These are phyloP conservation scores for Selaginella moellendorffii DNA, from an alignment of 75 land plant genomes.

Conservation along the genomic window DNA sequence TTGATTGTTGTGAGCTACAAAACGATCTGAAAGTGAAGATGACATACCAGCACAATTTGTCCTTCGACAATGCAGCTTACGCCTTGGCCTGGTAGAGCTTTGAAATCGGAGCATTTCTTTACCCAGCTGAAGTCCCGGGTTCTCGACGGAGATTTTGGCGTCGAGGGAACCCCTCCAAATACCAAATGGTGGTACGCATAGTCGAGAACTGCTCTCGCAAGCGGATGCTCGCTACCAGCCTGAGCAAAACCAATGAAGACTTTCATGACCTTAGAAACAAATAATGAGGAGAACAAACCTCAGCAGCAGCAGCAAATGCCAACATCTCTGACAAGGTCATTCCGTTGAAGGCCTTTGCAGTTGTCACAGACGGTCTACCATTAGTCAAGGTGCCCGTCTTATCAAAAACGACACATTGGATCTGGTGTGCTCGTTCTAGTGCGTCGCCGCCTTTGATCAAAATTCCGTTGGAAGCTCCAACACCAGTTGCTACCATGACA, in stretches of 20 bases:
- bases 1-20: neutral
- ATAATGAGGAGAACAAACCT: neutral
- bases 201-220: conserved; percentile 66
- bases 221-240: conserved; percentile 93
- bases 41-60: conserved; percentile 45
- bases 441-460: conserved; percentile 93
- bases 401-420: conserved; percentile 74
- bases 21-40: no score
- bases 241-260: conserved; percentile 19
- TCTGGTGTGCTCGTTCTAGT: conserved; percentile 73
- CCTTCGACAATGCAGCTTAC: conserved; percentile 51
- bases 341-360: conserved; percentile 39
- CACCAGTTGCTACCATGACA: conserved; percentile 95
- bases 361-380: conserved; percentile 71
- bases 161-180: conserved; percentile 25
- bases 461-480: conserved; percentile 86
- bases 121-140: conserved; percentile 36
- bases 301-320: conserved; percentile 6
- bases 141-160: conserved; percentile 12
- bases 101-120: conserved; percentile 39
- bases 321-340: conserved; percentile 10
- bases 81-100: conserved; percentile 72
- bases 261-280: neutral
- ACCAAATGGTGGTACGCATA: conserved; percentile 60
- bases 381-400: conserved; percentile 88